Base-by-base conservation (phyloP, 2,329 filamentous ascomycete species). In the Diaporthe citrichinensis region DNA sequence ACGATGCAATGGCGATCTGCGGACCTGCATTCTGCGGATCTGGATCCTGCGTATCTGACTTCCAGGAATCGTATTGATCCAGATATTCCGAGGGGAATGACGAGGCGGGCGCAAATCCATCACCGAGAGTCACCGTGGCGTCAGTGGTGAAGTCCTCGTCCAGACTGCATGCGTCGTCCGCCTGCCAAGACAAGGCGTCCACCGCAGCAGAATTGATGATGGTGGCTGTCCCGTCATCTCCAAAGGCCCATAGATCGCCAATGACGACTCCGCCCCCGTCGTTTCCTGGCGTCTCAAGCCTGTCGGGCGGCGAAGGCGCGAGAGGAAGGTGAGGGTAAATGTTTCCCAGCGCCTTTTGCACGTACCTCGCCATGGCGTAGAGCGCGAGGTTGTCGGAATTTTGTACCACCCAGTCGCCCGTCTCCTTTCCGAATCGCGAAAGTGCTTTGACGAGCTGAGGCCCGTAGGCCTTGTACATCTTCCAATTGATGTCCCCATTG, bases 321-420 rank as follows among this genome's bases (percentile, higher is more conserved):
- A 7, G 14, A 55, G 51, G 51, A 55, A 31, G 51, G 51, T 55
- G 51, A 55, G 51, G 51, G 51, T 55, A 55, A 55, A 55, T 55
- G 51, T 55, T 55, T 55, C 51, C 51, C 51, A 55, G 51, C 51
- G 51, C 51, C 51, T 55, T 55, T 55, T 55, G 51, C 51, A 55
- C 51, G 51, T 55, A 55, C 51, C 51, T 55, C 51, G 25, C 51
- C 51, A 55, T 55, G 51, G 51, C 51, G 25, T 55, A 55, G 51
- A 55, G 51, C 28, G 51, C 14, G 51, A 55, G 51, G 51, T 15
- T 55, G 51, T 55, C 51, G 25, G 51, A 55, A 17, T 55, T 55
- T 31, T 55, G 51, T 15, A 55, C 51, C 51, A 55, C 51, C 51
- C 51, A 55, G 3, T 31, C 51, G 25, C 51, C 51, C 10, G 51